These are phyloP conservation scores for Penicillium italicum DNA, from an alignment of 2,329 filamentous ascomycete genomes.

Conservation along the genomic window DNA sequence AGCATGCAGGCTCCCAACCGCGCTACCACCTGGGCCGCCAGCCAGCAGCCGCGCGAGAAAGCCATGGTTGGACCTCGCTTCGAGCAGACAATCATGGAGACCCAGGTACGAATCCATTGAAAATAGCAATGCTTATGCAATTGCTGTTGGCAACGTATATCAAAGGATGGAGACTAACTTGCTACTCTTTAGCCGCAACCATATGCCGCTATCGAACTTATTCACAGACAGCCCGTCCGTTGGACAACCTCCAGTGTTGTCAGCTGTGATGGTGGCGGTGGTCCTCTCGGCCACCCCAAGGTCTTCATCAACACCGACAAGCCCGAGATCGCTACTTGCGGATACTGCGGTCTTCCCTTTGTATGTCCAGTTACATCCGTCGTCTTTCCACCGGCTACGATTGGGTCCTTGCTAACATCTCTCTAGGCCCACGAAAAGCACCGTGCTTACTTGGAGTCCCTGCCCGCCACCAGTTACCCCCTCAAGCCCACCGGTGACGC, in stretches of 20 bases:
- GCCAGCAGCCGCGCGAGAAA: slow-evolving; percentile 72
- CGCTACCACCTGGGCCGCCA: slow-evolving; percentile 73
- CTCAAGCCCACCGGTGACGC: slow-evolving; percentile 60
- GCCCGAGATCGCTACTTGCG: slow-evolving; percentile 84
- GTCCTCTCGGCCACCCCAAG: slow-evolving; percentile 81
- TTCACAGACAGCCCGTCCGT: slow-evolving; percentile 90
- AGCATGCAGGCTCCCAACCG: slow-evolving; percentile 84
- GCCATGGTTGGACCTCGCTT: slow-evolving; percentile 95
- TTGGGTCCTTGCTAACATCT: background rate
- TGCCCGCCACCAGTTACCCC: slow-evolving; percentile 77
- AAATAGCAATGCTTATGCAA: background rate
- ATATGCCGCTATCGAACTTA: slow-evolving; percentile 85
- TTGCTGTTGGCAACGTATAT: background rate
- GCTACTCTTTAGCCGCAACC: slow-evolving; percentile 69
- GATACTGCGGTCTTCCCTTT: slow-evolving; percentile 89
- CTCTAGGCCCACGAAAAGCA: slow-evolving; percentile 83
- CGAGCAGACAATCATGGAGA: slow-evolving; percentile 90
- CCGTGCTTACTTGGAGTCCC: slow-evolving; percentile 75
- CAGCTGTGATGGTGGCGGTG: slow-evolving; percentile 87
- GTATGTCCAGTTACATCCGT: slow-evolving; percentile 57
- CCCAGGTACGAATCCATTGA: slow-evolving; percentile 64
- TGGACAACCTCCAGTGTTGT: slow-evolving; percentile 83
- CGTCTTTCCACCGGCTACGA: background rate
- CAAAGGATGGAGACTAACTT: slow-evolving; percentile 1
- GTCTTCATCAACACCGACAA: slow-evolving; percentile 99